These are phyloP conservation scores for Cunninghamia lanceolata DNA, from an alignment of 75 land plant species.

Conservation along the genomic window DNA sequence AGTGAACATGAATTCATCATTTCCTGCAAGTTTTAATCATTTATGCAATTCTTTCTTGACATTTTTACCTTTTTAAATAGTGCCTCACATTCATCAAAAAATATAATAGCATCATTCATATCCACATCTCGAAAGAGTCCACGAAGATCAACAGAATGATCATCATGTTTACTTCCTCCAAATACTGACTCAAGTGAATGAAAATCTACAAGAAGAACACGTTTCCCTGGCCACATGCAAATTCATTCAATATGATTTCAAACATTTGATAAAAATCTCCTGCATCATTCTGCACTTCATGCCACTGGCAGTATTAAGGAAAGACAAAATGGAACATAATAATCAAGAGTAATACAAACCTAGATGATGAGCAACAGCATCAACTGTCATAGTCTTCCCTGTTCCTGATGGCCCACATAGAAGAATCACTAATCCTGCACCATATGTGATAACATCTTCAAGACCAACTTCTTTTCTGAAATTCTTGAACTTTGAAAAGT, in stretches of 20 bases:
- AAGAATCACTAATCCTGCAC: conserved; percentile 16
- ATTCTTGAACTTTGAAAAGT: conserved; percentile 18
- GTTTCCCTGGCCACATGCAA: conserved; percentile 19
- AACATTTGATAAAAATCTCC: neutral
- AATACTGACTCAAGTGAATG: conserved; percentile 21
- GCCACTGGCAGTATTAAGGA: neutral
- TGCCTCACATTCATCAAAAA: conserved; percentile 40
- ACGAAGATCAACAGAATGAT: conserved; percentile 25
- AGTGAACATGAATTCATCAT: neutral
- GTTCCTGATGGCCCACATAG: conserved; percentile 25
- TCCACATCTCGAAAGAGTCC: conserved; percentile 35
- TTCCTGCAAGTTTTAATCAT: neutral
- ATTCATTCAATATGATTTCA: neutral
- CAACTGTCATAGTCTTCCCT: conserved; percentile 35
- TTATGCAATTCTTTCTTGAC: neutral
- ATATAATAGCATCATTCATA: conserved; percentile 33
- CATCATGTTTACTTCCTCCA: conserved; percentile 15
- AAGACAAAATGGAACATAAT: neutral
- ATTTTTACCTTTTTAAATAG: conserved; percentile 18
- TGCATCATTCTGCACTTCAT: neutral
- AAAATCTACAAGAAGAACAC: conserved; percentile 33
- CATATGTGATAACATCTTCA: conserved; percentile 29
- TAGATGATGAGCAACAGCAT: conserved; percentile 36
- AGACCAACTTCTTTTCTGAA: conserved; percentile 24
- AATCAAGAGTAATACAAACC: conserved; percentile 6